Evolutionary conservation across 306 rosid genomes (phyloP).

Genomic region (Prosopis cineraria): DNA sequence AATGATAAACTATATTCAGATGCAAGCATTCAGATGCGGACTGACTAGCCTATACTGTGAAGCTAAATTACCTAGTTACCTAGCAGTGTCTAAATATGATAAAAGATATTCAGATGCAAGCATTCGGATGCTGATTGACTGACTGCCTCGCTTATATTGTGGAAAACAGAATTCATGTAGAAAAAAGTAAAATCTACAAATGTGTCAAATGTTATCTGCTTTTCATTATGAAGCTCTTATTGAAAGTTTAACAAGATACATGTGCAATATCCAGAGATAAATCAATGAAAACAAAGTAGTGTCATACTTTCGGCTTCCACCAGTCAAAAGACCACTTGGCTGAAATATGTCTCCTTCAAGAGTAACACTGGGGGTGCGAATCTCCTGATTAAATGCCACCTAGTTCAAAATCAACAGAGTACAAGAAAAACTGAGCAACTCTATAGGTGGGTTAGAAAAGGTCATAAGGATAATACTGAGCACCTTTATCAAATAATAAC

Average conservation of each 20-base stretch:
- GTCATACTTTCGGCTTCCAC: constrained; percentile 96
- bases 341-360: constrained; percentile 97
- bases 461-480: background rate
- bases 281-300: constrained; percentile 27
- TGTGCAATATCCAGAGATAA: constrained; percentile 16
- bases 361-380: constrained; percentile 84
- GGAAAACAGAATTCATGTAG: constrained; percentile 12
- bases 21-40: constrained; percentile 25
- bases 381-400: constrained; percentile 84
- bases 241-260: constrained; percentile 3
- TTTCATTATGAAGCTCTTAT: constrained; percentile 11
- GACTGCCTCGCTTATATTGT: constrained; percentile 13
- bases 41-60: constrained; percentile 14
- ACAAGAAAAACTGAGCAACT: constrained; percentile 29
- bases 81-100: constrained; percentile 26
- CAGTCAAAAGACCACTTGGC: constrained; percentile 97
- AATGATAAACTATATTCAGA: constrained; percentile 31
- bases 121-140: constrained; percentile 16
- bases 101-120: constrained; percentile 26
- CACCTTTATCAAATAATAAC: background rate
- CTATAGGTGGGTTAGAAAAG: constrained; percentile 3
- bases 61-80: constrained; percentile 14
- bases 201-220: background rate
- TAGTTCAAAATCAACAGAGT: constrained; percentile 44
- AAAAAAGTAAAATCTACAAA: background rate